A percentile compares a stretch with the other conserved stretches of the same genome.
Evolutionary conservation across 2,329 filamentous ascomycete genomes (phyloP).

Genomic region (Purpureocillium takamizusanense): DNA sequence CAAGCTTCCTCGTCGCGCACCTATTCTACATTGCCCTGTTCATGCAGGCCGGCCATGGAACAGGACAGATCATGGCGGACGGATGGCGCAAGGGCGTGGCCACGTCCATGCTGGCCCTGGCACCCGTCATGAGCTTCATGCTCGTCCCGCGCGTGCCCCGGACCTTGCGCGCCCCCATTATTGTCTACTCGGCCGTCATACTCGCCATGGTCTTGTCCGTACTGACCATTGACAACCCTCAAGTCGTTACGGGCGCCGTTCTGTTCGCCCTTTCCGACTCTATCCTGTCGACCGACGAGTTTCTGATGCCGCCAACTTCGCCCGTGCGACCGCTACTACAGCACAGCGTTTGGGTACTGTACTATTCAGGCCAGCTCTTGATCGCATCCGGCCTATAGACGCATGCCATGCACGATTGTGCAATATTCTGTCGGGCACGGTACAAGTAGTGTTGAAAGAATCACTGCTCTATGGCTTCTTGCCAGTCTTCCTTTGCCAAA

Average conservation of each 20-base stretch:
- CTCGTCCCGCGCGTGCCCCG: slow-evolving; percentile 16
- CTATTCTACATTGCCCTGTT: slow-evolving; percentile 22
- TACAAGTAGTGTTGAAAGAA: too few species aligned
- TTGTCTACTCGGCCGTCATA: slow-evolving; percentile 21
- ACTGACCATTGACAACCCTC: slow-evolving; percentile 14
- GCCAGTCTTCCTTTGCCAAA: too few species aligned
- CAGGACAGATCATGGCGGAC: slow-evolving; percentile 4
- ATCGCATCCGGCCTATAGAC: slow-evolving; percentile 12
- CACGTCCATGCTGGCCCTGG: slow-evolving; percentile 11
- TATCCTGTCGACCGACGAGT: slow-evolving; percentile 22
- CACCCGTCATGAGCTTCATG: slow-evolving; percentile 14
- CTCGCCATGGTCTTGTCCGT: slow-evolving; percentile 20
- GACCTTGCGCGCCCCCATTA: slow-evolving; percentile 17
- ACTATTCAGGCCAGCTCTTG: slow-evolving; percentile 24
- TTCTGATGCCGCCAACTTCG: slow-evolving; percentile 17
- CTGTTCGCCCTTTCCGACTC: slow-evolving; percentile 23
- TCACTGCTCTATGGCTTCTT: too few species aligned
- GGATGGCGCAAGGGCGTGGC: slow-evolving; percentile 9
- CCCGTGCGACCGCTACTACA: slow-evolving; percentile 18
- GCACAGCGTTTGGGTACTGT: slow-evolving; percentile 23
- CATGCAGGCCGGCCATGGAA: slow-evolving; percentile 5
- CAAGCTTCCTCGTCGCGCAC: slow-evolving; percentile 23
- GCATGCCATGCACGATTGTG: too few species aligned
- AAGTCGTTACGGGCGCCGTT: slow-evolving; percentile 17
- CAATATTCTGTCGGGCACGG: too few species aligned